phyloP scores from a whole-genome alignment of 441 rosid genomes.

The Euphorbia schlechtendalii region DNA sequence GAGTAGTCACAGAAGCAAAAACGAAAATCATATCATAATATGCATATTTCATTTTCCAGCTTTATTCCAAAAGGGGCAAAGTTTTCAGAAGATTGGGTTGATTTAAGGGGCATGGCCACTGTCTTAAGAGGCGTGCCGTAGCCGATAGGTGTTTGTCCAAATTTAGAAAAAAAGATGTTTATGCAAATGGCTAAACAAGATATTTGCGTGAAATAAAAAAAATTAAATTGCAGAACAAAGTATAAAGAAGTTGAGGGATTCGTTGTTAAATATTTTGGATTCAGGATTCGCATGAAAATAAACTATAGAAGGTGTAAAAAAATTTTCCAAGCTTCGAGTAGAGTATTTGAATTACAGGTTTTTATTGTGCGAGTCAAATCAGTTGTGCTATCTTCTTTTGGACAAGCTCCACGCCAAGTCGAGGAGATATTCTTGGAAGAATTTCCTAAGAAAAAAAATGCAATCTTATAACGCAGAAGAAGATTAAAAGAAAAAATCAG shows the following conservation, averaged over 20 bases:
- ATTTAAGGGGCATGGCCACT: background rate
- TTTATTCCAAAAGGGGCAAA: too few species aligned
- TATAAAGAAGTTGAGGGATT: too few species aligned
- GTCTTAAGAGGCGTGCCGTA: background rate
- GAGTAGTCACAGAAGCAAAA: background rate
- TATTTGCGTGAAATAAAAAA: background rate
- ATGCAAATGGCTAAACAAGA: background rate
- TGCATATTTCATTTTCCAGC: background rate
- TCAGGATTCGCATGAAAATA: background rate
- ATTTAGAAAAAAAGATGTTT: background rate
- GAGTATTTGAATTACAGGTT: constrained; percentile 2
- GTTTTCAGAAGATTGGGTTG: background rate
- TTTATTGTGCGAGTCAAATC: constrained; percentile 48
- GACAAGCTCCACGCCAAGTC: constrained; percentile 57
- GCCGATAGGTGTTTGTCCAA: background rate
- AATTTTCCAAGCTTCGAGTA: background rate
- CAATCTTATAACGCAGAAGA: constrained; percentile 12
- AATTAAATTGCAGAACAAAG: background rate
- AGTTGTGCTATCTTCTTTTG: constrained; percentile 68
- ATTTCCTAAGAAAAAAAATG: constrained; percentile 44
- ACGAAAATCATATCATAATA: background rate
- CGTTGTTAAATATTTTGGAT: too few species aligned
- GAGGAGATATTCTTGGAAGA: constrained; percentile 72
- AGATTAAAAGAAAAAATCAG: background rate
- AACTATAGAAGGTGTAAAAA: background rate